phyloP scores from a whole-genome alignment of 345 rosid species.

The Eucalyptus regnans region DNA sequence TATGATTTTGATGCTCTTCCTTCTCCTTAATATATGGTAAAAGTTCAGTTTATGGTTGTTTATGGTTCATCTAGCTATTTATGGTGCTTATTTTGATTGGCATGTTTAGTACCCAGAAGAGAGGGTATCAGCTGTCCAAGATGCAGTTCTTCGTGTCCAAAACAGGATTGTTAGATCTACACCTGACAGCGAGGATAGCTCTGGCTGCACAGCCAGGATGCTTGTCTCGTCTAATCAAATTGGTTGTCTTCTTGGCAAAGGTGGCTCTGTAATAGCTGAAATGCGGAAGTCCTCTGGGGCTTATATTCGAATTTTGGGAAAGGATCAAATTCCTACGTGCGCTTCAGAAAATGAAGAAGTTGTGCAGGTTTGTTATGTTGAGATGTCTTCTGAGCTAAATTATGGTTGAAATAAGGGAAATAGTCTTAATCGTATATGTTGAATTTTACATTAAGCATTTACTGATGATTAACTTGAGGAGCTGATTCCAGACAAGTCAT shows the following conservation, averaged over 20 bases:
- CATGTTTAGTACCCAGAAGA: conserved; percentile 59
- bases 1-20: conserved; percentile 16
- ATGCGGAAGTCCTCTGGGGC: conserved; percentile 69
- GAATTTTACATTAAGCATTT: neutral
- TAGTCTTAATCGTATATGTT: neutral
- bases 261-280: conserved; percentile 62
- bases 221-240: conserved; percentile 59
- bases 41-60: neutral
- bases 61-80: neutral
- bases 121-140: conserved; percentile 54
- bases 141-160: conserved; percentile 67
- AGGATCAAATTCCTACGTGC: conserved; percentile 65
- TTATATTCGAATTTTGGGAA: conserved; percentile 54
- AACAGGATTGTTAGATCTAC: conserved; percentile 40
- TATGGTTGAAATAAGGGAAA: neutral
- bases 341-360: conserved; percentile 73
- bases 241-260: conserved; percentile 77
- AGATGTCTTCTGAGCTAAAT: neutral
- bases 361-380: conserved; percentile 41
- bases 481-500: neutral
- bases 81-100: neutral
- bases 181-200: conserved; percentile 46
- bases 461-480: neutral
- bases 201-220: conserved; percentile 32
- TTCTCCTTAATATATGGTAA: neutral